Percentiles rank a stretch among this genome's conserved stretches.
Evolutionary conservation across 176 grass and related monocot species (phyloP).

Genomic region (Oryza coarctata): DNA sequence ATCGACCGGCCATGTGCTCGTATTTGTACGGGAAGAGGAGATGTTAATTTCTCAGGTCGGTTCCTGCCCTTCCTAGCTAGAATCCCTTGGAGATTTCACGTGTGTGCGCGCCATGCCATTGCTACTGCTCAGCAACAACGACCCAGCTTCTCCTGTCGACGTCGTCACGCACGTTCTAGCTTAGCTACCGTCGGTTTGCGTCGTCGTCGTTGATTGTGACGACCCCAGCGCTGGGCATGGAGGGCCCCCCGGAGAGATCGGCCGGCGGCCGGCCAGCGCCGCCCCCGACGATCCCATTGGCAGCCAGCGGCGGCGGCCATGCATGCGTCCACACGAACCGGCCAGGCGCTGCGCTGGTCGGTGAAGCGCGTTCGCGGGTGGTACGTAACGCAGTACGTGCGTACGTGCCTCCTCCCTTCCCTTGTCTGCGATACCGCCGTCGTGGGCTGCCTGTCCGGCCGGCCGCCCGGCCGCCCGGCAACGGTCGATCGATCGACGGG

Average conservation of each 20-base stretch:
- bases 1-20: neutral
- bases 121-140: neutral
- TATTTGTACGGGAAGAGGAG: neutral
- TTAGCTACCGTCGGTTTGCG: too few species aligned
- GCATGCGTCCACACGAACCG: conserved; percentile 22
- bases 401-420: neutral
- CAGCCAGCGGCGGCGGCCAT: neutral
- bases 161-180: too few species aligned
- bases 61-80: neutral
- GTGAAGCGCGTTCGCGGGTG: conserved; percentile 36
- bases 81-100: neutral
- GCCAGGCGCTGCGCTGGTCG: conserved; percentile 15
- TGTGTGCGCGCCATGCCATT: too few species aligned
- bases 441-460: conserved; percentile 20
- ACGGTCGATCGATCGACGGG: neutral
- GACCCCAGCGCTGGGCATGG: too few species aligned
- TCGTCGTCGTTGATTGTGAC: too few species aligned
- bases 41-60: neutral
- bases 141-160: neutral
- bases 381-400: too few species aligned
- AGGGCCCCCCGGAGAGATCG: neutral
- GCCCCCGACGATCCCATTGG: neutral
- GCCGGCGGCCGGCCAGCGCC: conserved; percentile 19
- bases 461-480: neutral
- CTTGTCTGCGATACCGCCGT: neutral